phyloP scores from a whole-genome alignment of 805 yeast genomes.

The Yarrowia deformans region DNA sequence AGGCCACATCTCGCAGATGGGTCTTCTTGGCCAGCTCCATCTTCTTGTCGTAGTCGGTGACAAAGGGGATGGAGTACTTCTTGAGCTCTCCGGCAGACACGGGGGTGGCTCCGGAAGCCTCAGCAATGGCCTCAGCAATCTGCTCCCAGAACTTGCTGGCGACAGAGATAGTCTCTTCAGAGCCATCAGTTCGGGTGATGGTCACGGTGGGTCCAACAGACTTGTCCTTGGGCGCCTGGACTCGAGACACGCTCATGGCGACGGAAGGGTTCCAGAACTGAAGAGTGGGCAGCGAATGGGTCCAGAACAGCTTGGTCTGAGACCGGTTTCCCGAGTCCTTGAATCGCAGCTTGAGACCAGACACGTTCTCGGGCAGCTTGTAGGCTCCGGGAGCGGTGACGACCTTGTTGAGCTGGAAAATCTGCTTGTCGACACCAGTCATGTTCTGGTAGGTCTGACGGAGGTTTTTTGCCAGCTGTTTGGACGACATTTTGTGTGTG shows the following conservation, averaged over 20 bases:
- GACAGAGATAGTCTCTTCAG: conserved; percentile 10
- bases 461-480: conserved; percentile 32
- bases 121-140: conserved; percentile 24
- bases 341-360: conserved; percentile 45
- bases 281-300: conserved; percentile 34
- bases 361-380: conserved; percentile 44
- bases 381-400: conserved; percentile 48
- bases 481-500: conserved; percentile 21
- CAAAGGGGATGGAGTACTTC: conserved; percentile 29
- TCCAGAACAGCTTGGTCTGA: conserved; percentile 40
- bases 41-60: conserved; percentile 36
- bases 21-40: conserved; percentile 31
- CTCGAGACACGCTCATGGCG: conserved; percentile 33
- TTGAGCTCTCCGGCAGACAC: conserved; percentile 26
- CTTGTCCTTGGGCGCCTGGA: conserved; percentile 33
- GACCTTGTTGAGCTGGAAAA: conserved; percentile 45
- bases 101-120: conserved; percentile 33
- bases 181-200: conserved; percentile 16
- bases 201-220: conserved; percentile 30
- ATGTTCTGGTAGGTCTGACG: conserved; percentile 38
- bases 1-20: conserved; percentile 25
- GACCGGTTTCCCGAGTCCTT: conserved; percentile 42
- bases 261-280: conserved; percentile 38
- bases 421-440: conserved; percentile 42
- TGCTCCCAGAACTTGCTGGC: conserved; percentile 21